Percentiles rank a stretch among this genome's conserved stretches.
Conservation (phyloP, 129 eudicot genomes). For the Lactuca sativa region DNA sequence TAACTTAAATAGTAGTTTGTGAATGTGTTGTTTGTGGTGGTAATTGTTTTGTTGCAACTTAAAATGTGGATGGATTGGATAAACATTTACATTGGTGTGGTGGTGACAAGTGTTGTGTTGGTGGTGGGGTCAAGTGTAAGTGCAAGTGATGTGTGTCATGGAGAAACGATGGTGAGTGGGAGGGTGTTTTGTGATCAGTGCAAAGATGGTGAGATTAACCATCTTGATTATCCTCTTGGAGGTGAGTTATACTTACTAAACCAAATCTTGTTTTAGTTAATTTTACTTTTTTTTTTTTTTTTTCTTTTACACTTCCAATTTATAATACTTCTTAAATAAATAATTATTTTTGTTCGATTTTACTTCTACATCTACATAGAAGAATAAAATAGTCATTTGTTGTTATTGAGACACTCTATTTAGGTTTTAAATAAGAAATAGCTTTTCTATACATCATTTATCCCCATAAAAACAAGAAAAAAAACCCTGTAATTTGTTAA, state of each 20-base stretch:
- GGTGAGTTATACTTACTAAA: conserved; percentile 37
- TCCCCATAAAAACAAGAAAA: too few relatives aligned
- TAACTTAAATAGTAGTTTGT: conserved; percentile 8
- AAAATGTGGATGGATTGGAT: conserved; percentile 43
- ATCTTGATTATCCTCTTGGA: conserved; percentile 73
- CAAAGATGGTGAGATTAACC: conserved; percentile 69
- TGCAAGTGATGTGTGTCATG: conserved; percentile 47
- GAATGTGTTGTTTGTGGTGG: neutral
- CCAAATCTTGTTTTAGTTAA: too few relatives aligned
- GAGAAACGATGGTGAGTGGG: conserved; percentile 66
- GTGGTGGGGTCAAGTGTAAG: conserved; percentile 40
- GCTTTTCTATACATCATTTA: too few relatives aligned
- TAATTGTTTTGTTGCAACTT: neutral
- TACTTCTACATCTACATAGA: too few relatives aligned
- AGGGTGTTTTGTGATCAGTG: conserved; percentile 92
- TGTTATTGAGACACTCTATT: too few relatives aligned
- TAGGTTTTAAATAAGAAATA: too few relatives aligned
- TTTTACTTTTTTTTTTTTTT: neutral
- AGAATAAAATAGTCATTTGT: too few relatives aligned
- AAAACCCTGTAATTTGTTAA: too few relatives aligned
- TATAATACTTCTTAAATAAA: neutral
- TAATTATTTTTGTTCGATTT: neutral
- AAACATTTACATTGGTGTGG: neutral
- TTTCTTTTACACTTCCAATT: neutral
- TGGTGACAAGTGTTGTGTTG: conserved; percentile 16